Evolutionary conservation across 331 rosid genomes (phyloP), one percentile per base, ranked within the genome.

Genomic region (Acacia pycnantha): DNA sequence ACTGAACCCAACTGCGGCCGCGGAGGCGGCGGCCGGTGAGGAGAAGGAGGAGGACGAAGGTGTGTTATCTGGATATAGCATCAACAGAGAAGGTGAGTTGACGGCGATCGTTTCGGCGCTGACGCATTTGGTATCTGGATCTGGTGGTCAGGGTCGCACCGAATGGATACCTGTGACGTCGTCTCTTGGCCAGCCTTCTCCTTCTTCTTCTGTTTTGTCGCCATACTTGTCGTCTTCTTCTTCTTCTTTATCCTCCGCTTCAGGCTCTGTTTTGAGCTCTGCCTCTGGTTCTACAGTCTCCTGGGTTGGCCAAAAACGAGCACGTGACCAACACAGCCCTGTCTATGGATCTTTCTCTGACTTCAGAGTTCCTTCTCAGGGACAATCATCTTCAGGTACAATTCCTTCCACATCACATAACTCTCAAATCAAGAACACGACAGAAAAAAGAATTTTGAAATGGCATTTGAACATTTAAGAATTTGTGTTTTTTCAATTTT

Each of bases 71-170:
- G 83, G 87, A 68, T 43, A 78, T 14, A 22, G 73, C 74, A 64
- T 83, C 11, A 27, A 72, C 77, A 65, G 83, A 53, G 77, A 44
- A 2, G 71, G 88, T 54, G 98, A 95, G 84, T 82, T 81, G 81
- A 84, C 88, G 2, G 88, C 90, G 11, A 93, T 95, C 87, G 93
- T 92, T 70, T 86, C 98, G 2, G 96, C 92, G 33, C 83, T 92
- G 3, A 90, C 92, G 43, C 89, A 86, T 10, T 92, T 90, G 44
- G 93, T 91, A 19, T 93, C 98, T 0, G 94, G 94, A 0, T 83
- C 89, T 0, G 84, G 87, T 0, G 84, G 87, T 3, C 86, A 84
- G 51, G 76, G 88, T 29, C 75, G 84, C 14, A 59, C 31, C 51
- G 89, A 82, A 31, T 76, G 91, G 92, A 46, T 80, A 64, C 81